A percentile compares a stretch with the other conserved stretches of the same genome.
Evolutionary conservation across 306 rosid genomes (phyloP).

Genomic region (Crataegus laevigata): DNA sequence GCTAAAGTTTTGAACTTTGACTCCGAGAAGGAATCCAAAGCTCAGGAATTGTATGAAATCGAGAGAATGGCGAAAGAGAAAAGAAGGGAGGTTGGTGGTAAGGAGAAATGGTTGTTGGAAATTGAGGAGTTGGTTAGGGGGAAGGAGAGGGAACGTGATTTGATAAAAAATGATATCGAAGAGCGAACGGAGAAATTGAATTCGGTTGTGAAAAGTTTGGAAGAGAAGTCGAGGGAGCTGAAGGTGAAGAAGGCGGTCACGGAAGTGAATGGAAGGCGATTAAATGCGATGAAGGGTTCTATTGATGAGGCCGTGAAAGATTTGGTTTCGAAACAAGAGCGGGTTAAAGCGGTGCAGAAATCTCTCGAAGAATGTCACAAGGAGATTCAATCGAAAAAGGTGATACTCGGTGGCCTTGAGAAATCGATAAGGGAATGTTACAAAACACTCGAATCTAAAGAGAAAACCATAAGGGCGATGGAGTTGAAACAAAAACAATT

Average conservation of each 20-base stretch:
- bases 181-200: constrained; percentile 16
- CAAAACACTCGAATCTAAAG: not conserved
- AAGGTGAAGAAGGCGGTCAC: not conserved
- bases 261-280: not conserved
- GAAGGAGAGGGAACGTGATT: constrained; percentile 24
- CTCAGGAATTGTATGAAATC: not conserved
- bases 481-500: not conserved
- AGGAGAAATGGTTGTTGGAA: not conserved
- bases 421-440: not conserved
- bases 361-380: constrained; percentile 16
- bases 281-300: not conserved
- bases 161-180: constrained; percentile 1
- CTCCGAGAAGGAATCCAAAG: not conserved
- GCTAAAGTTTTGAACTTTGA: not conserved
- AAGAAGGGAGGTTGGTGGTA: not conserved
- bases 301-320: not conserved
- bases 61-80: not conserved
- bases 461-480: not conserved
- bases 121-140: constrained; percentile 16
- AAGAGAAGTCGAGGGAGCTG: not conserved
- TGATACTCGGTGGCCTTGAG: constrained; percentile 11
- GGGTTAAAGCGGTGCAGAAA: not conserved
- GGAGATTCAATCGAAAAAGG: constrained; percentile 8
- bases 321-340: constrained; percentile 10
- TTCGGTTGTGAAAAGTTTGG: not conserved